Evolutionary conservation across 1,139 yeast genomes (phyloP).

Genomic region (Geotrichum carabidarum): DNA sequence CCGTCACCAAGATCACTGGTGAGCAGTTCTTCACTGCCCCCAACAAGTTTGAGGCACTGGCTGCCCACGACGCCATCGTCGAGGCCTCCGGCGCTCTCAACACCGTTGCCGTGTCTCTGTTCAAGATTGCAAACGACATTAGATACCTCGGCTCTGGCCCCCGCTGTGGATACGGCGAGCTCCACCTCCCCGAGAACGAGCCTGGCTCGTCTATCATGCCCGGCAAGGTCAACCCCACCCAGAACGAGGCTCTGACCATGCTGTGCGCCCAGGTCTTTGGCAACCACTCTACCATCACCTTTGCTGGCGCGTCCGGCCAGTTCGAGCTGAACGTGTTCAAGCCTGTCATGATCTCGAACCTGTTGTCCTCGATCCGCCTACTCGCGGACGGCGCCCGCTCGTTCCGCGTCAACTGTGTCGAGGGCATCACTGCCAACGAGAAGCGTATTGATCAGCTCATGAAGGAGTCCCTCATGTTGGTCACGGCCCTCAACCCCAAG

Average conservation of each 20-base stretch:
- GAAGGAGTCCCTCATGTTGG: slow-evolving; percentile 95
- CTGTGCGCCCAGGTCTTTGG: slow-evolving; percentile 97
- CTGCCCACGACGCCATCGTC: slow-evolving; percentile 97
- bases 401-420: slow-evolving; percentile 91
- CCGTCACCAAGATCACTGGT: slow-evolving; percentile 80
- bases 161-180: slow-evolving; percentile 98
- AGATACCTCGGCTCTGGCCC: slow-evolving; percentile 98
- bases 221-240: slow-evolving; percentile 98
- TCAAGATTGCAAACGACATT: slow-evolving; percentile 95
- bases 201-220: slow-evolving; percentile 99
- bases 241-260: slow-evolving; percentile 98
- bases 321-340: slow-evolving; percentile 96
- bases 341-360: slow-evolving; percentile 90
- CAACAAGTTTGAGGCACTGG: slow-evolving; percentile 96
- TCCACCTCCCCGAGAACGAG: slow-evolving; percentile 92
- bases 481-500: slow-evolving; percentile 96
- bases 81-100: slow-evolving; percentile 97
- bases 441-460: slow-evolving; percentile 80
- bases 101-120: slow-evolving; percentile 88
- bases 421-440: slow-evolving; percentile 84
- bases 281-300: slow-evolving; percentile 89
- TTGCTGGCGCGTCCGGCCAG: slow-evolving; percentile 98
- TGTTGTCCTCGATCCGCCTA: slow-evolving; percentile 79
- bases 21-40: slow-evolving; percentile 90
- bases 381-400: slow-evolving; percentile 85